A percentile compares a stretch with the other conserved stretches of the same genome.
Conservation (phyloP, 129 eudicot species). For the Flaveria robusta region DNA sequence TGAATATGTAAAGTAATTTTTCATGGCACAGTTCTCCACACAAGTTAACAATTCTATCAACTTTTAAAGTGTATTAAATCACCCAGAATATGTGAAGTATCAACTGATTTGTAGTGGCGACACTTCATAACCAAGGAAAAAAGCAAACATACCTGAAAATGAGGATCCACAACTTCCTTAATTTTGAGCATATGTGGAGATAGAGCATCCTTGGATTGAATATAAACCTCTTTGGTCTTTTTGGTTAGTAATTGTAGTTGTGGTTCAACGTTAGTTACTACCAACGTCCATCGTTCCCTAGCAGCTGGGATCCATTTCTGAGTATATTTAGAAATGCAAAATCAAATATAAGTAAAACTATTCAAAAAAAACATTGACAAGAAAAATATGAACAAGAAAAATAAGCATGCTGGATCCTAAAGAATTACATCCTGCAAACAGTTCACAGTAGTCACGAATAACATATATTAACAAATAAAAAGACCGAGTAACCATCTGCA, state of each 20-base stretch:
- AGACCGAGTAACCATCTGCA: background rate
- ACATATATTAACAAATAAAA: background rate
- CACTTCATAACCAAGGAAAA: background rate
- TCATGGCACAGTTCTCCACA: background rate
- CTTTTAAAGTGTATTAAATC: background rate
- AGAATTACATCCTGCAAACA: background rate
- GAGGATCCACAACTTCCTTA: conserved; percentile 56
- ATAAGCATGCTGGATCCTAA: conserved; percentile 1
- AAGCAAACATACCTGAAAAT: conserved; percentile 51
- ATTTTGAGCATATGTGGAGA: conserved; percentile 52
- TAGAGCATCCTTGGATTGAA: conserved; percentile 46
- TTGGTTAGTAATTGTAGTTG: conserved; percentile 46
- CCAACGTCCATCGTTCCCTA: conserved; percentile 48
- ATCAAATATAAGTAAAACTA: background rate
- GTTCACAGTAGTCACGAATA: background rate
- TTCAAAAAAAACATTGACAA: background rate
- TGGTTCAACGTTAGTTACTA: conserved; percentile 44
- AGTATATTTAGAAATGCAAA: background rate
- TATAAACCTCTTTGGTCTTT: conserved; percentile 47
- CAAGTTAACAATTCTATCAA: background rate
- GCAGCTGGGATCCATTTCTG: conserved; percentile 66
- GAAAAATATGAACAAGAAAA: conserved; percentile 10
- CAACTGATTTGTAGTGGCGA: background rate
- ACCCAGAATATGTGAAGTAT: background rate
- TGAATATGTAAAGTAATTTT: background rate